phyloP scores from a whole-genome alignment of 1,139 yeast species.

The Yamadazyma sp. region DNA sequence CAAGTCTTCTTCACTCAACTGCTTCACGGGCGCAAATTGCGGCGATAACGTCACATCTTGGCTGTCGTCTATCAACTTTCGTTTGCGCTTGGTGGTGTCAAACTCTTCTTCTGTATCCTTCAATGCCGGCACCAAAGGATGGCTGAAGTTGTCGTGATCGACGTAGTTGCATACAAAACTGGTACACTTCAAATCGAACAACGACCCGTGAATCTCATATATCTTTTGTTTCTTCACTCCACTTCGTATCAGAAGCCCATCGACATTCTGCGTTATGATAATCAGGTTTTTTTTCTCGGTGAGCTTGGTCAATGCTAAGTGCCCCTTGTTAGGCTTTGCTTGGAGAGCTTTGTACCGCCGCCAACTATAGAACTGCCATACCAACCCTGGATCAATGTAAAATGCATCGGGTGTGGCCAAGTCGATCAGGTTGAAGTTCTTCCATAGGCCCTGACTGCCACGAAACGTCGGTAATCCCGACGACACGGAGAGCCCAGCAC shows the following conservation, averaged over 20 bases:
- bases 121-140: constrained; percentile 66
- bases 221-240: constrained; percentile 53
- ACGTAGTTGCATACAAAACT: constrained; percentile 67
- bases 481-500: constrained; percentile 80
- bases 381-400: constrained; percentile 76
- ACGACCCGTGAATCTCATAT: constrained; percentile 75
- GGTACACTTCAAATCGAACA: constrained; percentile 74
- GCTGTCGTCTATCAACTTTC: constrained; percentile 48
- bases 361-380: constrained; percentile 85
- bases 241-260: constrained; percentile 69
- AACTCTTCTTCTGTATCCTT: constrained; percentile 37
- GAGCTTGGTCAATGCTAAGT: constrained; percentile 62
- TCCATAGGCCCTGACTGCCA: constrained; percentile 77
- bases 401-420: constrained; percentile 92
- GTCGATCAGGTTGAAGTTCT: constrained; percentile 74
- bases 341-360: constrained; percentile 62
- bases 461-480: constrained; percentile 78
- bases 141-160: constrained; percentile 50
- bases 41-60: constrained; percentile 35
- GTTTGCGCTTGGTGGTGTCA: constrained; percentile 22
- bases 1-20: constrained; percentile 51
- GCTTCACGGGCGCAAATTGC: constrained; percentile 47
- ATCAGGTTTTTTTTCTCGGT: constrained; percentile 36
- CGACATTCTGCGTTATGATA: constrained; percentile 81
- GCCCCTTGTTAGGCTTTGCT: constrained; percentile 76